phyloP scores from a whole-genome alignment of 495 filamentous ascomycete genomes.

The Penicillium longicatenatum region DNA sequence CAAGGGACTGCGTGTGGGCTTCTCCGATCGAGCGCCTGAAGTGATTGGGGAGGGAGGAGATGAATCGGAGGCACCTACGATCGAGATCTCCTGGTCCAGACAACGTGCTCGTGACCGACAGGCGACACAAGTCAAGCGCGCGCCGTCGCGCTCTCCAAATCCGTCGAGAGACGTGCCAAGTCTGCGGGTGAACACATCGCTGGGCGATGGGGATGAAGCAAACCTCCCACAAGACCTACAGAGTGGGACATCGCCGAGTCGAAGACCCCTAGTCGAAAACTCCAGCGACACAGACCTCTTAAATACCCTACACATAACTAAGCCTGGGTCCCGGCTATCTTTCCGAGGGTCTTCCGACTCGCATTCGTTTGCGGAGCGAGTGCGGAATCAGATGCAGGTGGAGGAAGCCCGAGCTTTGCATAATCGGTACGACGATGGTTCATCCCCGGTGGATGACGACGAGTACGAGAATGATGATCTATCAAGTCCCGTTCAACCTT shows the following conservation, averaged over 20 bases:
- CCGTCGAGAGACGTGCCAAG: constrained; percentile 23
- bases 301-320: constrained; percentile 33
- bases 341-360: constrained; percentile 46
- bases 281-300: constrained; percentile 43
- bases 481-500: constrained; percentile 14
- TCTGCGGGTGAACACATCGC: constrained; percentile 45
- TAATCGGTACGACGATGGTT: constrained; percentile 36
- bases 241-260: constrained; percentile 20
- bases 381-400: constrained; percentile 70
- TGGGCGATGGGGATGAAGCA: constrained; percentile 29
- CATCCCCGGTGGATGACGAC: constrained; percentile 29
- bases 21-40: constrained; percentile 65
- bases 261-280: constrained; percentile 33
- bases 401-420: constrained; percentile 73
- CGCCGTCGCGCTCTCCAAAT: constrained; percentile 17
- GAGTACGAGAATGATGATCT: constrained; percentile 16
- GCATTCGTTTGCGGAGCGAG: constrained; percentile 52
- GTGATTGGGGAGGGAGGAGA: constrained; percentile 88
- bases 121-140: constrained; percentile 9
- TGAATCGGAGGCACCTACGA: constrained; percentile 67
- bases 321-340: constrained; percentile 42
- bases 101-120: constrained; percentile 43
- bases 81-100: constrained; percentile 63
- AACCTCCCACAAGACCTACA: constrained; percentile 13
- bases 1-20: constrained; percentile 72